Percentiles rank a stretch among this genome's conserved stretches.
These are phyloP conservation scores for Gnaphalium uliginosum DNA, from an alignment of 129 eudicot genomes.

Conservation along the genomic window DNA sequence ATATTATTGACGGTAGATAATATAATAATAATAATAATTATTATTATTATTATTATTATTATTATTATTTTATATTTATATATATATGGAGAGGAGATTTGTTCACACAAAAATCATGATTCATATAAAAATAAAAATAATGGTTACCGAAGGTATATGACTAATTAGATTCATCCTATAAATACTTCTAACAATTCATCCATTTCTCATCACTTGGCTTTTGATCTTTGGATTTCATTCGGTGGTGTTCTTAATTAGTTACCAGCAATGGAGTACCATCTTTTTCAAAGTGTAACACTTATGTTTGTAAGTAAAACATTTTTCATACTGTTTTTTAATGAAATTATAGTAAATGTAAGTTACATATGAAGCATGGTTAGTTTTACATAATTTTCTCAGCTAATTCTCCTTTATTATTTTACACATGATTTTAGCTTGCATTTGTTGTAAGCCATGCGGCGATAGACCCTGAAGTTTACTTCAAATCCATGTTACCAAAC, in stretches of 20 bases:
- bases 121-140: neutral
- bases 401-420: slow-evolving; percentile 1
- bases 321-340: neutral
- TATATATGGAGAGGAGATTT: neutral
- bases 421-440: slow-evolving; percentile 12
- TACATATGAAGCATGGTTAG: neutral
- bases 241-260: neutral
- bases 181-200: neutral
- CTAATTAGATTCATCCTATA: neutral
- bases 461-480: slow-evolving; percentile 8
- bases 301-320: slow-evolving; percentile 10
- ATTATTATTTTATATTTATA: neutral
- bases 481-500: slow-evolving; percentile 27
- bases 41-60: neutral
- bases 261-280: slow-evolving; percentile 13
- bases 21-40: neutral
- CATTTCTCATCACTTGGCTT: neutral
- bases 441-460: slow-evolving; percentile 13
- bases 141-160: neutral
- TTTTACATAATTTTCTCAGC: neutral
- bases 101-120: neutral
- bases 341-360: neutral
- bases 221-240: neutral
- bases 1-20: too few species aligned
- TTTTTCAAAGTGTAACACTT: neutral